phyloP scores from a whole-genome alignment of 306 rosid species.

The Lupinus albus region DNA sequence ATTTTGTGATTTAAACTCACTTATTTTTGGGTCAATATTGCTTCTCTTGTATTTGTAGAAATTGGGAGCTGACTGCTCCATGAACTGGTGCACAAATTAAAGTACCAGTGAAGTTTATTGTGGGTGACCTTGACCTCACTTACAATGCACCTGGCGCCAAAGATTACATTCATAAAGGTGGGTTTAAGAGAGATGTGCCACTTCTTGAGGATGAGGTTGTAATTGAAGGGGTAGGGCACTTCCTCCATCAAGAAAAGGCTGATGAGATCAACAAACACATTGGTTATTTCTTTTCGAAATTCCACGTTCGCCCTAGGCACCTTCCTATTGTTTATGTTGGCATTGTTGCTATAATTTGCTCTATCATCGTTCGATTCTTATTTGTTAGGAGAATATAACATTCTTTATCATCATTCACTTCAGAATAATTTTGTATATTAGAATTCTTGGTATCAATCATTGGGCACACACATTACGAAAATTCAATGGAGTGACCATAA shows the following conservation, averaged over 20 bases:
- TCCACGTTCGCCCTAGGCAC: constrained; percentile 22
- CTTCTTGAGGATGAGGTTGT: constrained; percentile 68
- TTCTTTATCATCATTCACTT: too few relatives aligned
- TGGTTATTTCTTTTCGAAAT: constrained; percentile 56
- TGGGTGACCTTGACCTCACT: constrained; percentile 74
- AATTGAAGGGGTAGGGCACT: constrained; percentile 78
- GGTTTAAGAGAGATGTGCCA: constrained; percentile 67
- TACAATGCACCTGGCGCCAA: constrained; percentile 56
- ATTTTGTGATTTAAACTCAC: too few relatives aligned
- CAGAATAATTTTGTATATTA: too few relatives aligned
- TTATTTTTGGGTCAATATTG: not conserved
- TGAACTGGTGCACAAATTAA: constrained; percentile 65
- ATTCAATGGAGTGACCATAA: constrained; percentile 6
- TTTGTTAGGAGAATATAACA: too few relatives aligned
- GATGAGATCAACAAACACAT: constrained; percentile 67
- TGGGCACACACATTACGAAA: too few relatives aligned
- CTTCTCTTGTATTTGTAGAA: constrained; percentile 47
- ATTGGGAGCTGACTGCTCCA: constrained; percentile 80
- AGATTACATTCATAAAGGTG: constrained; percentile 82
- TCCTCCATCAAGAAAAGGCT: constrained; percentile 64
- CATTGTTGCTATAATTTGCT: not conserved
- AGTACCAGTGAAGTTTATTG: constrained; percentile 75
- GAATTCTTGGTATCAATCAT: too few relatives aligned
- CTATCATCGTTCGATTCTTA: not conserved
- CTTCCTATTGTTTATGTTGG: not conserved